Evolutionary conservation across 2,329 filamentous ascomycete species (phyloP).

Genomic region (Rachicladosporium sp.): DNA sequence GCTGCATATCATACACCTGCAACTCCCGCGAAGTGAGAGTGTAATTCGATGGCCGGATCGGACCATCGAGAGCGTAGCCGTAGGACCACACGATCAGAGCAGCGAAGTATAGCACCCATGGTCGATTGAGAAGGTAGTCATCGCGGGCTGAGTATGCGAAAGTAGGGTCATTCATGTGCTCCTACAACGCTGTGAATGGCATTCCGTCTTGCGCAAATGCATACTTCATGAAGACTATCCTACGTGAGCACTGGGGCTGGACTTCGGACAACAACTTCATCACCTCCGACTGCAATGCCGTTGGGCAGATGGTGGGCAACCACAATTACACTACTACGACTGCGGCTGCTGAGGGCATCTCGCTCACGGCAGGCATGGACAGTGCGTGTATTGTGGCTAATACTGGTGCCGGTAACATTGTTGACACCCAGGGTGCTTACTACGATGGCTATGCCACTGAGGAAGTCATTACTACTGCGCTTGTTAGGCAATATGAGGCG

Average conservation of each 20-base stretch:
- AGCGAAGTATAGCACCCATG: constrained; percentile 93
- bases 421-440: background rate
- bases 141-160: constrained; percentile 65
- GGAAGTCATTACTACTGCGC: constrained; percentile 33
- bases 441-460: constrained; percentile 25
- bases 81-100: constrained; percentile 91
- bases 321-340: constrained; percentile 28
- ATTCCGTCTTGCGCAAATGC: constrained; percentile 47
- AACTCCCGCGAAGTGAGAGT: constrained; percentile 49
- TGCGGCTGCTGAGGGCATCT: constrained; percentile 32
- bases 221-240: constrained; percentile 47
- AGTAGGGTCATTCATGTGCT: constrained; percentile 14
- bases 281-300: constrained; percentile 50
- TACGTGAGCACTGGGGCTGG: constrained; percentile 52
- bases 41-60: constrained; percentile 29
- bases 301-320: constrained; percentile 42
- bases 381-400: constrained; percentile 35
- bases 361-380: constrained; percentile 39
- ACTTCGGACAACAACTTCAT: constrained; percentile 42
- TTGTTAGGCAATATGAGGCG: constrained; percentile 38
- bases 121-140: constrained; percentile 78
- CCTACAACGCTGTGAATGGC: constrained; percentile 33
- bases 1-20: constrained; percentile 64
- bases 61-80: constrained; percentile 78
- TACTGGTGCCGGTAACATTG: constrained; percentile 18